Base-by-base conservation (phyloP, 2,329 filamentous ascomycete genomes). In the Ceratocystis cacaofunesta region DNA sequence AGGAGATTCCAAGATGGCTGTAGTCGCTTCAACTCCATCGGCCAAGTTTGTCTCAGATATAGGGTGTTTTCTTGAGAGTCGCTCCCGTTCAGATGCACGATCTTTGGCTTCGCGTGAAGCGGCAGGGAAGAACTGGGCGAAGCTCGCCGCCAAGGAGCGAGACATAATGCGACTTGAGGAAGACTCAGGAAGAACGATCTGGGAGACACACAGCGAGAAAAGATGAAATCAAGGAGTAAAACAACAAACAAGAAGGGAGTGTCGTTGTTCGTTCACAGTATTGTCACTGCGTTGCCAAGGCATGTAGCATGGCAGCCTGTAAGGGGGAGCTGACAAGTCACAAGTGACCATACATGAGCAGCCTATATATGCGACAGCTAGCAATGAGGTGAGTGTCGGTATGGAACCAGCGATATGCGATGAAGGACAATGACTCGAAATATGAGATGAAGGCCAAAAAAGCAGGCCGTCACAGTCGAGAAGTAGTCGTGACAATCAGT, bases 91-190 rank as follows among this genome's bases (percentile, higher is more conserved):
- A 73, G 80, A 80, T 69, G 81, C 80, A 71, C 79, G 79, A 73
- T 83, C 80, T 74, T 79, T 79, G 66, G 80, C 79, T 67, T 84
- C 85, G 71, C 84, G 83, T 70, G 89, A 88, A 73, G 88, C 89
- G 74, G 87, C 85, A 71, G 88, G 88, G 76, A 91, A 92, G 82
- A 90, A 94, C 78, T 91, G 85, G 78, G 87, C 88, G 81, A 91
- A 92, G 78, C 86, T 86, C 79, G 87, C 86, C 76, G 80, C 79
- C 68, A 82, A 80, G 72, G 86, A 84, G 80, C 88, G 89, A 85
- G 89, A 89, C 87, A 89, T 89, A 78, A 78, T 85, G 80, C 76
- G 71, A 71, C 71, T 46, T 64, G 19, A 57, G 50, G 32, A 48
- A 48, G 48, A 25, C 8, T 52, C 46, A 17, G 32, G 28, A 19